These are phyloP conservation scores for Verruconis gallopava DNA, from an alignment of 2,329 filamentous ascomycete genomes.

Conservation along the genomic window DNA sequence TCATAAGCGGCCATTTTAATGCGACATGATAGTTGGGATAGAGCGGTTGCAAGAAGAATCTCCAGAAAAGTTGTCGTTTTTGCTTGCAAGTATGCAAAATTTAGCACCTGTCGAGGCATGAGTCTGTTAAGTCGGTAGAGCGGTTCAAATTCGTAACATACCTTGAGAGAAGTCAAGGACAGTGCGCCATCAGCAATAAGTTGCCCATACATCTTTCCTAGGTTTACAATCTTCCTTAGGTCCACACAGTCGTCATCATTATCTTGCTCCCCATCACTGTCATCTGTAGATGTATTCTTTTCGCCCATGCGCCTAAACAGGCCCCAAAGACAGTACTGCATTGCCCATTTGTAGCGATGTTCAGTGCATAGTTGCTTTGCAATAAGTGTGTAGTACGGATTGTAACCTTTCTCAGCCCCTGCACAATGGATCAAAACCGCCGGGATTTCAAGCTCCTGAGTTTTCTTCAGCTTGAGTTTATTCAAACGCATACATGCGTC, in stretches of 20 bases:
- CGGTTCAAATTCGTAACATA: slow-evolving; percentile 11
- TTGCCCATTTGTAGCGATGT: slow-evolving; percentile 64
- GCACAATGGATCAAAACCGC: slow-evolving; percentile 79
- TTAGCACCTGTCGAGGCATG: slow-evolving; percentile 44
- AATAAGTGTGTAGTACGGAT: slow-evolving; percentile 85
- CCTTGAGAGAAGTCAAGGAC: slow-evolving; percentile 44
- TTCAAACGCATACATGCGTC: slow-evolving; percentile 69
- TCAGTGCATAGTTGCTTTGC: slow-evolving; percentile 66
- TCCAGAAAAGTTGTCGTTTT: slow-evolving; percentile 72
- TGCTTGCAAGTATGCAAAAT: slow-evolving; percentile 62
- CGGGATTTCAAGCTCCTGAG: slow-evolving; percentile 76
- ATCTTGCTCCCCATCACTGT: slow-evolving; percentile 44
- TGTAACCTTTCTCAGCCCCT: slow-evolving; percentile 71
- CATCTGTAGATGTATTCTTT: slow-evolving; percentile 46
- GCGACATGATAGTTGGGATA: slow-evolving; percentile 30
- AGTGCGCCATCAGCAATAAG: slow-evolving; percentile 49
- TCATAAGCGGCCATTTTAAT: not conserved
- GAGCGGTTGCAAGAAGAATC: slow-evolving; percentile 59
- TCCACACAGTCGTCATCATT: slow-evolving; percentile 40
- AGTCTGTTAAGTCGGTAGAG: not conserved
- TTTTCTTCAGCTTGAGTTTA: slow-evolving; percentile 73
- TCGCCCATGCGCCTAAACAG: slow-evolving; percentile 80
- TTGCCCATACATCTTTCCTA: slow-evolving; percentile 53
- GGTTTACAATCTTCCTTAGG: slow-evolving; percentile 49
- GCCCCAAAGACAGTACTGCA: slow-evolving; percentile 79